Base-by-base conservation (phyloP, 2,329 filamentous ascomycete species). In the Aspergillus sp. region DNA sequence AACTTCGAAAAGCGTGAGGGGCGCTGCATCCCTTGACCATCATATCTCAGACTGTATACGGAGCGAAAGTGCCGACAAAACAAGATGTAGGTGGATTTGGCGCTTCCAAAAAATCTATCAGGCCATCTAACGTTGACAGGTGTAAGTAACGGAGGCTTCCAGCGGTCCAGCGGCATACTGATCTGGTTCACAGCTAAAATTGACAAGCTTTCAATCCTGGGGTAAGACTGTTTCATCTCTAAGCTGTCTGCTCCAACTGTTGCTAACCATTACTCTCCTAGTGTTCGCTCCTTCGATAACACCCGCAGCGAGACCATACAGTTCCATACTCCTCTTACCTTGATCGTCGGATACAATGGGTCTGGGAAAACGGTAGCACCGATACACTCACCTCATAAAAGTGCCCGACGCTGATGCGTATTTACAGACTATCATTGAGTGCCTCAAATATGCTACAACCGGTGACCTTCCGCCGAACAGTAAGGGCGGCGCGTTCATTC, bases 281-380 rank as follows among this genome's bases (percentile, higher is more conserved):
- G 87, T 75, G 83, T 92, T 68, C 92, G 94, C 69, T 97, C 94
- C 60, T 98, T 98, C 76, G 91, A 90, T 77, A 90, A 91, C 66
- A 83, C 84, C 48, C 82, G 85, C 62, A 85, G 85, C 66, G 91
- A 97, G 79, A 89, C 86, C 43, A 96, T 98, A 64, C 85, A 90
- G 69, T 98, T 99, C 76, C 89, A 93, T 67, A 90, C 91, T 0
- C 96, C 95, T 28, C 84, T 99, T 60, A 99, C 95, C 13, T 85
- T 99, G 64, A 99, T 99, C 69, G 96, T 99, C 61, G 95, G 95
- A 61, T 92, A 93, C 79, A 99, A 99, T 81, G 95, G 95, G 59
- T 98, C 94, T 1, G 95, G 95, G 64, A 99, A 99, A 81, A 99
- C 95, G 9, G 84, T 86, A 79, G 49, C 76, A 50, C 66, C n/a